phyloP scores from a whole-genome alignment of 2,329 filamentous ascomycete genomes.

The Sporothrix pallida region DNA sequence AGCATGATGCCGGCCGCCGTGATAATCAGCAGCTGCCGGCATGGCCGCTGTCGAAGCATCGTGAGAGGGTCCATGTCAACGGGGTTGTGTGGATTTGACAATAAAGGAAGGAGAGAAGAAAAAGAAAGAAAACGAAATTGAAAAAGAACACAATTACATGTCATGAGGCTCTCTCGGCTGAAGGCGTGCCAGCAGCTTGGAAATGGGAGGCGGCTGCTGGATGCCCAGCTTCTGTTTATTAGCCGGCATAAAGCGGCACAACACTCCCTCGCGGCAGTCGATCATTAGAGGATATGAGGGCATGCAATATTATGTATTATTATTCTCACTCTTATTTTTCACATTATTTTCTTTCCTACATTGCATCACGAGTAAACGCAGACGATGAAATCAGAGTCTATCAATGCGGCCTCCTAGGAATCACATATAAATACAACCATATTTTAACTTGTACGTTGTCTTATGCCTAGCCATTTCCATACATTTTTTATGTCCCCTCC shows the following conservation, averaged over 20 bases:
- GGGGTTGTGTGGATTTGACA: no score
- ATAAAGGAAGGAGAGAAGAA: background rate
- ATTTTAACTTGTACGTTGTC: background rate
- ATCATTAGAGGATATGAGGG: no score
- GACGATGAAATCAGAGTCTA: slow-evolving; percentile 12
- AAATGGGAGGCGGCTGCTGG: background rate
- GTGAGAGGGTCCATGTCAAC: background rate
- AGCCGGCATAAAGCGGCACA: background rate
- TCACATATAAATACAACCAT: slow-evolving; percentile 16
- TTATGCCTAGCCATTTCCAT: background rate
- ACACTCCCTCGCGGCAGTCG: no score
- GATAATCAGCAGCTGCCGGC: background rate
- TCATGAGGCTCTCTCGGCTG: background rate
- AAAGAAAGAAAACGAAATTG: background rate
- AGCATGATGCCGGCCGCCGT: background rate
- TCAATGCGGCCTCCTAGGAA: background rate
- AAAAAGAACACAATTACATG: background rate
- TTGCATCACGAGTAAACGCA: background rate
- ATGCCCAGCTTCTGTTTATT: background rate
- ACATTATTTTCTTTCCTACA: background rate
- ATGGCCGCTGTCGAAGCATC: background rate
- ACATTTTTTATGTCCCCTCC: background rate
- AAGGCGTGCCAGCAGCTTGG: background rate
- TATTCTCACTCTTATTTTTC: background rate
- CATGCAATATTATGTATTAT: background rate